A percentile compares a stretch with the other conserved stretches of the same genome.
phyloP scores from a whole-genome alignment of 129 eudicot genomes.

The Mikania micrantha region DNA sequence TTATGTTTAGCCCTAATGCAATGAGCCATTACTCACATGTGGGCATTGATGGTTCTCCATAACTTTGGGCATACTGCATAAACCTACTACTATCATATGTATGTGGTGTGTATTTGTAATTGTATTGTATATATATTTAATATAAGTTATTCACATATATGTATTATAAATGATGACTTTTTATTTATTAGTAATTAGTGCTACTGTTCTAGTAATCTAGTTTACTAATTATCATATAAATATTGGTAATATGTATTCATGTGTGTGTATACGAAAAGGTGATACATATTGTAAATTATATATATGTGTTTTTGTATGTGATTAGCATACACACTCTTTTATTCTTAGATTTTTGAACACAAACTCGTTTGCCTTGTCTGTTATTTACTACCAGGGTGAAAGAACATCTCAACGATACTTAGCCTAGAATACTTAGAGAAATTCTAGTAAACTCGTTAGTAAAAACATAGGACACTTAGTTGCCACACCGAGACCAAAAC shows the following conservation, averaged over 20 bases:
- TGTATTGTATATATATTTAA: too few species aligned
- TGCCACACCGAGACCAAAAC: too few species aligned
- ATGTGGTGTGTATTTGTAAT: neutral
- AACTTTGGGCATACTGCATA: too few species aligned
- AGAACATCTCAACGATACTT: neutral
- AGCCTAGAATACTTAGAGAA: too few species aligned
- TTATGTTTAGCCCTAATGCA: neutral
- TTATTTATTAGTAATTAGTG: neutral
- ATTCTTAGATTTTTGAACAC: neutral
- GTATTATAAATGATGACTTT: neutral
- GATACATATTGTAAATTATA: neutral
- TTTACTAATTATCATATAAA: neutral
- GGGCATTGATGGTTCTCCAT: too few species aligned
- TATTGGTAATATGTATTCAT: neutral
- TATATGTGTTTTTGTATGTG: too few species aligned
- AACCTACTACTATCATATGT: too few species aligned
- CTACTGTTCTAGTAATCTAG: too few species aligned
- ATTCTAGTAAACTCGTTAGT: too few species aligned
- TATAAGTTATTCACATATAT: too few species aligned
- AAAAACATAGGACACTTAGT: too few species aligned
- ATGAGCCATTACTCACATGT: too few species aligned
- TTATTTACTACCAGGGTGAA: constrained; percentile 10
- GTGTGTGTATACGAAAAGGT: neutral
- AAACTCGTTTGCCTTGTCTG: neutral
- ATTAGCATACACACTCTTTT: neutral